Conservation (phyloP, 2,329 filamentous ascomycete species). For the Diaporthe ilicicola region DNA sequence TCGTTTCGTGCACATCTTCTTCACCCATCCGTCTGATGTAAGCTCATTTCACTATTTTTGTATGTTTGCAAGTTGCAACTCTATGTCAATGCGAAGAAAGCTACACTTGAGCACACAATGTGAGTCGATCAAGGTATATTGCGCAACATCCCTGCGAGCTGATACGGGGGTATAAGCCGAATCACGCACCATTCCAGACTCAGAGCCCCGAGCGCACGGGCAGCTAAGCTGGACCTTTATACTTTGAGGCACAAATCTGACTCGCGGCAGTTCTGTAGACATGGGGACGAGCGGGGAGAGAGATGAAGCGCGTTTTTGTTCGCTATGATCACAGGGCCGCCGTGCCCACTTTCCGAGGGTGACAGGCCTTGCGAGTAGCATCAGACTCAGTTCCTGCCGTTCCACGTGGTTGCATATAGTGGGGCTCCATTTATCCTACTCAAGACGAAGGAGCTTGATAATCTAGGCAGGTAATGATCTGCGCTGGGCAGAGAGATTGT, state of each 20-base stretch:
- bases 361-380: background rate
- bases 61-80: background rate
- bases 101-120: background rate
- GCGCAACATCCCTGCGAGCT: background rate
- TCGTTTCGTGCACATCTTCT: too few species aligned
- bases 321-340: background rate
- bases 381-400: background rate
- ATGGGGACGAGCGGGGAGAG: constrained; percentile 13
- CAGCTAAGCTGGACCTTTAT: background rate
- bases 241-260: background rate
- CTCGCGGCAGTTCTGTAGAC: constrained; percentile 4
- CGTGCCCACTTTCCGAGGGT: background rate
- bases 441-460: background rate
- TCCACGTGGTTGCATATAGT: background rate
- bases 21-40: too few species aligned
- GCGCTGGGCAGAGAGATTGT: background rate
- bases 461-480: background rate
- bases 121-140: background rate
- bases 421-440: background rate
- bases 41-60: too few species aligned
- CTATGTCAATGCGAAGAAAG: background rate
- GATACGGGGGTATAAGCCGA: background rate
- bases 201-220: background rate
- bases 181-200: background rate
- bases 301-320: background rate